phyloP scores from a whole-genome alignment of 108 stramenopile genomes.

The Aurantiochytrium sp. region DNA sequence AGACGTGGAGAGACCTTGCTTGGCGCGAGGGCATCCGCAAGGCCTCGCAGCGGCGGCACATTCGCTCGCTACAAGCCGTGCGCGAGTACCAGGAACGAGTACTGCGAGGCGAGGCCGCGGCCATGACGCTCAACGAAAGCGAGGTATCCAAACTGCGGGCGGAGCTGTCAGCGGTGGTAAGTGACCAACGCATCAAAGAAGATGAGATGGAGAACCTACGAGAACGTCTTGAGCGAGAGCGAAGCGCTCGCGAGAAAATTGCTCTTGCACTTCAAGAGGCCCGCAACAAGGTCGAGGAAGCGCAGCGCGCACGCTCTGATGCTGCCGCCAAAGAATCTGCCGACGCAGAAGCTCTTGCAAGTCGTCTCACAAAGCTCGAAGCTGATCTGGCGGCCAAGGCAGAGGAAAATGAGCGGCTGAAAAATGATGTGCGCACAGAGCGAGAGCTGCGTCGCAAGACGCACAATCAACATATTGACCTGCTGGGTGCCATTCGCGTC shows the following conservation, averaged over 20 bases:
- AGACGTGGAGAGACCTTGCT: not conserved
- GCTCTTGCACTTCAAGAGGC: not conserved
- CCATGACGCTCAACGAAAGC: not conserved
- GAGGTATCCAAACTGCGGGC: not conserved
- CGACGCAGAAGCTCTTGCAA: not conserved
- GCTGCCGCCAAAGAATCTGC: not conserved
- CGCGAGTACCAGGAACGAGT: not conserved
- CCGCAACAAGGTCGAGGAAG: not conserved
- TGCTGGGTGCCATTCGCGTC: not conserved
- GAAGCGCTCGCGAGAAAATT: not conserved
- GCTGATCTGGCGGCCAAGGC: not conserved
- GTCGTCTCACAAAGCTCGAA: not conserved
- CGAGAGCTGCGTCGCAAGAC: not conserved
- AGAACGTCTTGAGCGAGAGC: not conserved
- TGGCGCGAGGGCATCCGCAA: conserved; percentile 12
- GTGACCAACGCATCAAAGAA: not conserved
- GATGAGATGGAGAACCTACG: not conserved
- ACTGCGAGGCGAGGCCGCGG: not conserved
- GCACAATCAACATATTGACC: conserved; percentile 1
- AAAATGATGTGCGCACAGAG: not conserved
- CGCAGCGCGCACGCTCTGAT: not conserved
- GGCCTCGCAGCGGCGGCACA: not conserved
- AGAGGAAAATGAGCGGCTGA: not conserved
- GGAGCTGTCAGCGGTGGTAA: not conserved
- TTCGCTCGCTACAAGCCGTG: not conserved